A percentile compares a stretch with the other conserved stretches of the same genome.
Evolutionary conservation across 495 filamentous ascomycete genomes (phyloP).

Genomic region (Penicillium crystallinum): DNA sequence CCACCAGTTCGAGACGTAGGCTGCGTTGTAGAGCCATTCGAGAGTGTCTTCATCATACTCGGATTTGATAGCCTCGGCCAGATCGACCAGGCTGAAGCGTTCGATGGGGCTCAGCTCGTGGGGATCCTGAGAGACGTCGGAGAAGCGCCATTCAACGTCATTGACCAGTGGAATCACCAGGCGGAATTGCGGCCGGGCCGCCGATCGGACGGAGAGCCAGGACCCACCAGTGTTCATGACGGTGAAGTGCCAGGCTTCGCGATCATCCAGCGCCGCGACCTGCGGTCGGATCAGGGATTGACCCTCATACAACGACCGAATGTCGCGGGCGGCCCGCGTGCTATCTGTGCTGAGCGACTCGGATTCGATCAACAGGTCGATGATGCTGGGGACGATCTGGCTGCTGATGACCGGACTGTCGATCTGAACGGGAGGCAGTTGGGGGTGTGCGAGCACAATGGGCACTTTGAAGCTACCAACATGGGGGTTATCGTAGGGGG

Average conservation of each 20-base stretch:
- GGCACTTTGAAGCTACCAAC: conserved; percentile 47
- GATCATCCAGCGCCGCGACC: conserved; percentile 28
- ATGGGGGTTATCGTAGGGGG: conserved; percentile 48
- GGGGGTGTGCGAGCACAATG: conserved; percentile 45
- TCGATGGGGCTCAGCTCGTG: conserved; percentile 32
- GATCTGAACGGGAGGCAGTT: conserved; percentile 39
- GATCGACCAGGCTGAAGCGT: conserved; percentile 33
- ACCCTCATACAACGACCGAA: conserved; percentile 44
- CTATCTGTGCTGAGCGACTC: conserved; percentile 30
- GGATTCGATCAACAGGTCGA: conserved; percentile 45
- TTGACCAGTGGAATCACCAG: conserved; percentile 44
- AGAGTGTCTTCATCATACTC: conserved; percentile 34
- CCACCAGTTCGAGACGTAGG: conserved; percentile 41
- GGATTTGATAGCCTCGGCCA: conserved; percentile 26
- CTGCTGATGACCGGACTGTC: conserved; percentile 39
- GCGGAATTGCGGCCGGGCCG: conserved; percentile 34
- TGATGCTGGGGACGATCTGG: conserved; percentile 46
- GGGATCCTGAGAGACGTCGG: conserved; percentile 38
- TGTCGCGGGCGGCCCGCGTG: conserved; percentile 31
- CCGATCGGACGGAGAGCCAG: conserved; percentile 40
- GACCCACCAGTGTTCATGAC: conserved; percentile 50
- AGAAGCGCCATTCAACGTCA: conserved; percentile 43
- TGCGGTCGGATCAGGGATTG: conserved; percentile 44
- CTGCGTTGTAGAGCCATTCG: conserved; percentile 41
- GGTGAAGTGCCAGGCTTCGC: conserved; percentile 45